Evolutionary conservation across 1,284 basidiomycete genomes (phyloP).

Genomic region (Blastosporella zonata): DNA sequence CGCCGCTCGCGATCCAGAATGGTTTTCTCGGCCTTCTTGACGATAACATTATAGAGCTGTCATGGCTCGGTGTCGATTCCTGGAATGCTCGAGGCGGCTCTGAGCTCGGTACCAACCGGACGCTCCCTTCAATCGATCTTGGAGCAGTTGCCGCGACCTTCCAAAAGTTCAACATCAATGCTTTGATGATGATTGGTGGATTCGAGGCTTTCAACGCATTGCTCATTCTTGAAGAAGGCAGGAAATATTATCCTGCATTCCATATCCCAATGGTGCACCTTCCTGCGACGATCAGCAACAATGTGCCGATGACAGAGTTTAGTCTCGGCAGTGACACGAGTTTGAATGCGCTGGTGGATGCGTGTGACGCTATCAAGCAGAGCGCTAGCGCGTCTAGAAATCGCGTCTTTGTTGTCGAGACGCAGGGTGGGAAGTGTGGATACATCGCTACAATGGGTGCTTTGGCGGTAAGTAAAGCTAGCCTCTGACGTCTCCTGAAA

Average conservation of each 20-base stretch:
- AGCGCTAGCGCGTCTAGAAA: slow-evolving; percentile 94
- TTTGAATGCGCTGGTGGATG: slow-evolving; percentile 95
- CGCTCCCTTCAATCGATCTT: slow-evolving; percentile 82
- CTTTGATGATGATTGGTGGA: slow-evolving; percentile 88
- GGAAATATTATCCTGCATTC: slow-evolving; percentile 86
- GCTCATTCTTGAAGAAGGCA: slow-evolving; percentile 74
- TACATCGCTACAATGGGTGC: slow-evolving; percentile 96
- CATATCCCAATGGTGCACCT: slow-evolving; percentile 92
- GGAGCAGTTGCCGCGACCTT: slow-evolving; percentile 87
- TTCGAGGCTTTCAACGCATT: slow-evolving; percentile 92
- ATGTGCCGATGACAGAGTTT: slow-evolving; percentile 96
- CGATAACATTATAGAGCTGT: slow-evolving; percentile 80
- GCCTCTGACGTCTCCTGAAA: slow-evolving; percentile 5
- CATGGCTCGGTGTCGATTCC: slow-evolving; percentile 97
- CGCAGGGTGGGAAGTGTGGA: slow-evolving; percentile 95
- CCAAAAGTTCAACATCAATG: slow-evolving; percentile 84
- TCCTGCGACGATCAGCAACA: slow-evolving; percentile 96
- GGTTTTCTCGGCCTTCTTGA: slow-evolving; percentile 94
- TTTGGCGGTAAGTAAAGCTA: slow-evolving; percentile 68
- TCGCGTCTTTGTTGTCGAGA: slow-evolving; percentile 96
- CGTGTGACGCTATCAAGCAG: slow-evolving; percentile 98
- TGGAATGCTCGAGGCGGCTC: slow-evolving; percentile 98
- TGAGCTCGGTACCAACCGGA: slow-evolving; percentile 95
- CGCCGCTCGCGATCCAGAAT: slow-evolving; percentile 89
- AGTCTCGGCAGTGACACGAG: slow-evolving; percentile 94